phyloP scores from a whole-genome alignment of 2,329 filamentous ascomycete genomes.

The Colletotrichum kahawae region DNA sequence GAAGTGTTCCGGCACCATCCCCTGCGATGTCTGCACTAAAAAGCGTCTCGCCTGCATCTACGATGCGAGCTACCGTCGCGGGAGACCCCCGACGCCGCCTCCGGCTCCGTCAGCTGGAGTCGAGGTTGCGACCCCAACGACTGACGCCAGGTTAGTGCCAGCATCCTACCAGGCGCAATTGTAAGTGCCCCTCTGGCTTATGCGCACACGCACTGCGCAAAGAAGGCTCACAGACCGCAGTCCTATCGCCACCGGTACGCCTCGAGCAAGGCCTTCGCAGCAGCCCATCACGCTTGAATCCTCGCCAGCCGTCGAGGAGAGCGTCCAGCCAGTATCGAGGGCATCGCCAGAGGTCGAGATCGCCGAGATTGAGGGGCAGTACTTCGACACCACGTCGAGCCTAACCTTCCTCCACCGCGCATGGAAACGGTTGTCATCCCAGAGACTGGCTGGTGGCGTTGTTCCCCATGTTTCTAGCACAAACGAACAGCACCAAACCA shows the following conservation, averaged over 20 bases:
- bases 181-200: neutral
- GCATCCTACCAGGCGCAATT: neutral
- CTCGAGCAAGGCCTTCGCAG: neutral
- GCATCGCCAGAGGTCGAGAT: constrained; percentile 34
- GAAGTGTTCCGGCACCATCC: constrained; percentile 40
- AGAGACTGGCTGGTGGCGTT: constrained; percentile 26
- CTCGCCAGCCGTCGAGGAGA: neutral
- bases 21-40: constrained; percentile 36
- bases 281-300: neutral
- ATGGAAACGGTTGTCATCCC: constrained; percentile 48
- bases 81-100: constrained; percentile 40
- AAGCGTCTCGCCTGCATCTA: constrained; percentile 37
- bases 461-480: constrained; percentile 21
- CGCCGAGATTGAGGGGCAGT: constrained; percentile 53
- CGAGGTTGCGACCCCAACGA: neutral
- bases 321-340: constrained; percentile 11
- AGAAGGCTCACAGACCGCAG: neutral
- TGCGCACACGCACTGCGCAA: neutral
- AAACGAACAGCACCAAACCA: constrained; percentile 27
- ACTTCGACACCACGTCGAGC: constrained; percentile 60
- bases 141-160: neutral
- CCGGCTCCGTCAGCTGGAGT: neutral
- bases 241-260: neutral
- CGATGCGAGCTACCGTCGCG: constrained; percentile 38
- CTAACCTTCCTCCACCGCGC: constrained; percentile 61